These are phyloP conservation scores for Phytophthora agathidicida DNA, from an alignment of 352 stramenopile species.

Conservation along the genomic window DNA sequence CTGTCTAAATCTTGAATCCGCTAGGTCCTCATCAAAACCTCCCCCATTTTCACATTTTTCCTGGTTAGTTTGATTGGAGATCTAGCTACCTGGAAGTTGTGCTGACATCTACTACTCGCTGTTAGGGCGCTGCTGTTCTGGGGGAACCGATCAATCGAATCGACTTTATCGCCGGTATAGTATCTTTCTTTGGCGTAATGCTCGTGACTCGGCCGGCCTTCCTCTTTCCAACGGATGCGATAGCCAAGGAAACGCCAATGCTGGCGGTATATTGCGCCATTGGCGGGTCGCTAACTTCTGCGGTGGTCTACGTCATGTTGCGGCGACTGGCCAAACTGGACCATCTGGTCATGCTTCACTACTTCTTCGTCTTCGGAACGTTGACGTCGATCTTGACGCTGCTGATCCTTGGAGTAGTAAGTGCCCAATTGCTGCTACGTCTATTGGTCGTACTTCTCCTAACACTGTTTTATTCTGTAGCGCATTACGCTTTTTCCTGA, in stretches of 20 bases:
- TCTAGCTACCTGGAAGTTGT: no score
- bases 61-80: no score
- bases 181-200: conserved; percentile 57
- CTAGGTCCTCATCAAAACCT: conserved; percentile 50
- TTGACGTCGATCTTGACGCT: conserved; percentile 34
- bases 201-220: conserved; percentile 56
- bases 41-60: conserved; percentile 65
- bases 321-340: conserved; percentile 58
- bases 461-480: not conserved
- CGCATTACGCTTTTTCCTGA: conserved; percentile 12
- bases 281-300: conserved; percentile 34
- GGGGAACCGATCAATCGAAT: conserved; percentile 48
- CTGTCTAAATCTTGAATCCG: no score
- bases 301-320: conserved; percentile 53
- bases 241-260: conserved; percentile 8
- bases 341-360: conserved; percentile 47
- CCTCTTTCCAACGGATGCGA: conserved; percentile 42
- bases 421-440: no score
- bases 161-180: conserved; percentile 42
- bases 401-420: conserved; percentile 35
- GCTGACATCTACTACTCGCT: no score
- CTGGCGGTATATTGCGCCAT: conserved; percentile 44
- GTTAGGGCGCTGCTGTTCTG: conserved; percentile 45
- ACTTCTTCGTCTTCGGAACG: conserved; percentile 52
- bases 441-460: no score